phyloP scores from a whole-genome alignment of 441 rosid species.

The Manihot esculenta region DNA sequence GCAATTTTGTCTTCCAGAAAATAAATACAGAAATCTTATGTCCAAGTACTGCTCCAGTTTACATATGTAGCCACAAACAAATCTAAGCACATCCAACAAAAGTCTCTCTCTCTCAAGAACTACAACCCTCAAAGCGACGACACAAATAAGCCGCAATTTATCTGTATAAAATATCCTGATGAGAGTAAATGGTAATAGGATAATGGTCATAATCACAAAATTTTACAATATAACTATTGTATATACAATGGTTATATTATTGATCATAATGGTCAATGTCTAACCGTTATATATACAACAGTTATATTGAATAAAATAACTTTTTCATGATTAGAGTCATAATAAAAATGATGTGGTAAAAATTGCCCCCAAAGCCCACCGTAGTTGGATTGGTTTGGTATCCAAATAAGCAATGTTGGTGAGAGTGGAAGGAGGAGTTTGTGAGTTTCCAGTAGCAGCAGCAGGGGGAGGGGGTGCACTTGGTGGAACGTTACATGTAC shows the following conservation, averaged over 20 bases:
- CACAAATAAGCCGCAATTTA: not conserved
- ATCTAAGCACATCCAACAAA: not conserved
- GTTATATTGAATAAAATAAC: too few relatives aligned
- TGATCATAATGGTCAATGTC: too few relatives aligned
- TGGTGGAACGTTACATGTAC: conserved; percentile 69
- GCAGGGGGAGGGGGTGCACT: conserved; percentile 77
- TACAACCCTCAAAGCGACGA: not conserved
- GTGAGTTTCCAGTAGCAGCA: conserved; percentile 25
- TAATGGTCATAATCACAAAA: conserved; percentile 24
- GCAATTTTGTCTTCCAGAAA: not conserved
- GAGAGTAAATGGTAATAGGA: conserved; percentile 12
- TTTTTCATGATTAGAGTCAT: conserved; percentile 24
- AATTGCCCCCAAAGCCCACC: conserved; percentile 35
- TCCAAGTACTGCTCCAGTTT: not conserved
- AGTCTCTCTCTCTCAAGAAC: not conserved
- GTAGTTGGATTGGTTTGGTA: conserved; percentile 21
- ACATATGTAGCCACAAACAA: not conserved
- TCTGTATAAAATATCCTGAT: not conserved
- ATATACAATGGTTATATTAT: too few relatives aligned
- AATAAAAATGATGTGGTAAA: conserved; percentile 32
- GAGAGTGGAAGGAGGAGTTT: conserved; percentile 9
- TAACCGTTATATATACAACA: too few relatives aligned
- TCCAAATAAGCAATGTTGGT: conserved; percentile 28
- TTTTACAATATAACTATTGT: too few relatives aligned
- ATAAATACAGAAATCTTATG: not conserved